Percentiles rank a stretch among this genome's conserved stretches.
Evolutionary conservation across 805 yeast genomes (phyloP).

Genomic region (Candida pseudoglaebosa): DNA sequence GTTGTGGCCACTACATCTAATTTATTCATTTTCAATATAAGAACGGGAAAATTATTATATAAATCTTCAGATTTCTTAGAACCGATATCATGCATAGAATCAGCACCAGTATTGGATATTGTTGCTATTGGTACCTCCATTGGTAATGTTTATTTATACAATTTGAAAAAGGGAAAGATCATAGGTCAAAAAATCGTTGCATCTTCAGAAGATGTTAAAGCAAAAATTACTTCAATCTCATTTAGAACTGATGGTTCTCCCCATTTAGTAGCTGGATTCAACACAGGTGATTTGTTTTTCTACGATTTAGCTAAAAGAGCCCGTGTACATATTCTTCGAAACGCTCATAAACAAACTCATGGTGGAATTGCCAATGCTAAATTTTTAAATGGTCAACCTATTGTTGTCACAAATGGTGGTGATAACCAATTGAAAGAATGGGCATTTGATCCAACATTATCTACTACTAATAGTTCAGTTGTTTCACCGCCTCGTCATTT

Average conservation of each 20-base stretch:
- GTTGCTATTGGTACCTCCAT: slow-evolving; percentile 70
- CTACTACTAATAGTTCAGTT: slow-evolving; percentile 57
- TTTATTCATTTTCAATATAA: slow-evolving; percentile 63
- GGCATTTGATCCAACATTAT: slow-evolving; percentile 88
- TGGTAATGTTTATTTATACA: slow-evolving; percentile 64
- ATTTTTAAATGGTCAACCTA: slow-evolving; percentile 88
- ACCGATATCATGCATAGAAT: slow-evolving; percentile 60
- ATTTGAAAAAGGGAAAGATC: slow-evolving; percentile 60
- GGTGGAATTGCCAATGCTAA: slow-evolving; percentile 76
- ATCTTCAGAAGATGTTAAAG: slow-evolving; percentile 35
- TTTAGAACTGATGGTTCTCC: slow-evolving; percentile 90
- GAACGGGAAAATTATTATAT: slow-evolving; percentile 70
- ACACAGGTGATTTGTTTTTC: slow-evolving; percentile 78
- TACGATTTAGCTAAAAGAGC: slow-evolving; percentile 72
- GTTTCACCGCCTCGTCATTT: slow-evolving; percentile 87
- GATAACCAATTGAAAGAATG: slow-evolving; percentile 87
- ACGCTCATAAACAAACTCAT: slow-evolving; percentile 64
- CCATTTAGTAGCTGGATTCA: slow-evolving; percentile 75
- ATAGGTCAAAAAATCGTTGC: slow-evolving; percentile 47
- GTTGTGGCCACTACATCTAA: slow-evolving; percentile 72
- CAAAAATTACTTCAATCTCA: slow-evolving; percentile 57
- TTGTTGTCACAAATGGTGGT: slow-evolving; percentile 83
- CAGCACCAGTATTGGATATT: slow-evolving; percentile 84
- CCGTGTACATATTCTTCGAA: slow-evolving; percentile 70
- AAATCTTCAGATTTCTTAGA: slow-evolving; percentile 43